phyloP scores from a whole-genome alignment of 2,329 filamentous ascomycete species.

The Penicillium capsulatum region DNA sequence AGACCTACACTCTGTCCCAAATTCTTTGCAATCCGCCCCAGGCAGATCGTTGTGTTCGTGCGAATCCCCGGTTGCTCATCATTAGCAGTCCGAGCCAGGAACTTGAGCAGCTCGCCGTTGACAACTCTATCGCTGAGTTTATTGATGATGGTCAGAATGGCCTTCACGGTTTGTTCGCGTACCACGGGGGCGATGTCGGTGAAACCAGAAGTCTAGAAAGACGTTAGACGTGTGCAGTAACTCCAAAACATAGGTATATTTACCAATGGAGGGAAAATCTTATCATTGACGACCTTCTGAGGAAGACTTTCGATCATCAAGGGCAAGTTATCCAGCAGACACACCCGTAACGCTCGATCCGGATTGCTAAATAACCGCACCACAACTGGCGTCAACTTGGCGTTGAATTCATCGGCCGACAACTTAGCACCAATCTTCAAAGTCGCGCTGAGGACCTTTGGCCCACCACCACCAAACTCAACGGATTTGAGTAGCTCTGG shows the following conservation, averaged over 20 bases:
- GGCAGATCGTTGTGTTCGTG: slow-evolving; percentile 95
- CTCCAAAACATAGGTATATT: slow-evolving; percentile 16
- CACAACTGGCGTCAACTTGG: slow-evolving; percentile 77
- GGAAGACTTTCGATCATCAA: slow-evolving; percentile 86
- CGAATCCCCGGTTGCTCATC: slow-evolving; percentile 96
- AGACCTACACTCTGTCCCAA: slow-evolving; percentile 58
- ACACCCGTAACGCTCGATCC: slow-evolving; percentile 87
- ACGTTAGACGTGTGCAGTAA: slow-evolving; percentile 3
- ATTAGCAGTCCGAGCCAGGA: slow-evolving; percentile 92
- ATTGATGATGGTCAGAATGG: slow-evolving; percentile 76
- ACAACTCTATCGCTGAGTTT: slow-evolving; percentile 91
- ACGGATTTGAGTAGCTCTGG: slow-evolving; percentile 96
- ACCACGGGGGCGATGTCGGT: slow-evolving; percentile 87
- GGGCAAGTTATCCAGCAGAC: slow-evolving; percentile 80
- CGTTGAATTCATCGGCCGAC: slow-evolving; percentile 82
- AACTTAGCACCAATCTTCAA: slow-evolving; percentile 89
- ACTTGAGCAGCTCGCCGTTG: slow-evolving; percentile 86
- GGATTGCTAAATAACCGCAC: slow-evolving; percentile 85
- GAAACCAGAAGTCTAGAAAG: slow-evolving; percentile 80
- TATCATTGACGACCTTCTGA: slow-evolving; percentile 88
- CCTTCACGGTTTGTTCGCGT: slow-evolving; percentile 92
- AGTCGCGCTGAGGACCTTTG: slow-evolving; percentile 81
- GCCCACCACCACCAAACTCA: slow-evolving; percentile 94
- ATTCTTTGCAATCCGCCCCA: slow-evolving; percentile 92
- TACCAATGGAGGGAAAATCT: slow-evolving; percentile 92